Evolutionary conservation across 768 basidiomycete species (phyloP).

Genomic region (Mycena floridula): DNA sequence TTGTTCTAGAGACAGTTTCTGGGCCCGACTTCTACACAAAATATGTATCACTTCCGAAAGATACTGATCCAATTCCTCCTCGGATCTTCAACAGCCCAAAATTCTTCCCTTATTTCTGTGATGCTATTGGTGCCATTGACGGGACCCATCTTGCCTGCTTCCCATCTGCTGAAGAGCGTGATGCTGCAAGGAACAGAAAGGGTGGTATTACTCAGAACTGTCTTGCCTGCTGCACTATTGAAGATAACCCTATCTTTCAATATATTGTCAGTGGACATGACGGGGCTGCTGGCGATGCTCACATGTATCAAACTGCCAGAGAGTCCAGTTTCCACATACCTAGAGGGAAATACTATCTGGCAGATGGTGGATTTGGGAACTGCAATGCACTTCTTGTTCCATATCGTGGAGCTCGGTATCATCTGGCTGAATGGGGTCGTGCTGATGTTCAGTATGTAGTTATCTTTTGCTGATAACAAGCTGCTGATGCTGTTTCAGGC

Average conservation of each 20-base stretch:
- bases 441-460: conserved; percentile 4
- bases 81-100: conserved; percentile 13
- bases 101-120: conserved; percentile 18
- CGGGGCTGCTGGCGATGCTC: conserved; percentile 14
- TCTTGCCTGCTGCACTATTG: conserved; percentile 17
- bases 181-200: conserved; percentile 13
- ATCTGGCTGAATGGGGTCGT: conserved; percentile 17
- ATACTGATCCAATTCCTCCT: background rate
- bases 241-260: conserved; percentile 13
- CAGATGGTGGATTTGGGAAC: conserved; percentile 12
- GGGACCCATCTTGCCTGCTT: conserved; percentile 16
- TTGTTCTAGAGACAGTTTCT: background rate
- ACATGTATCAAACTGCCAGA: conserved; percentile 10
- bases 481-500: conserved; percentile 7
- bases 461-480: background rate
- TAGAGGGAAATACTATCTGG: conserved; percentile 13
- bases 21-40: conserved; percentile 3
- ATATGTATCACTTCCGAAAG: conserved; percentile 3
- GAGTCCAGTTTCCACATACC: conserved; percentile 10
- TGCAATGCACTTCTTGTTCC: conserved; percentile 17
- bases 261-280: conserved; percentile 20
- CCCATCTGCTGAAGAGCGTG: conserved; percentile 8
- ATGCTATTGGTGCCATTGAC: conserved; percentile 17
- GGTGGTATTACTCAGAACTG: conserved; percentile 20
- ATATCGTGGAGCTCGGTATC: conserved; percentile 17